These are phyloP conservation scores for Sarocladium oryzae DNA, from an alignment of 2,329 filamentous ascomycete genomes.

Conservation along the genomic window DNA sequence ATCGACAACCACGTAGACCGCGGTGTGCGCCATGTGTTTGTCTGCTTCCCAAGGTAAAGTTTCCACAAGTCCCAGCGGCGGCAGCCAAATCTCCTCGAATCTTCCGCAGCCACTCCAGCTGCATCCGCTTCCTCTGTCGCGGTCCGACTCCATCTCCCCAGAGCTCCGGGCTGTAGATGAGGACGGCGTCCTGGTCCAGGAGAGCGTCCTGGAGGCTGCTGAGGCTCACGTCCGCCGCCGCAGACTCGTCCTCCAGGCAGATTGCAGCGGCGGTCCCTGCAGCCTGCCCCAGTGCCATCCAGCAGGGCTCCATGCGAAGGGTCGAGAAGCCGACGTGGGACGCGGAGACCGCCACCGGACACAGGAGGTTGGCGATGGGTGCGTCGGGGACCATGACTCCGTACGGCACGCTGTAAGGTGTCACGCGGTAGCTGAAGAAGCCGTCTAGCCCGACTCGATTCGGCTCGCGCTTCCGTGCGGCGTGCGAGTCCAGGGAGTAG, in stretches of 20 bases:
- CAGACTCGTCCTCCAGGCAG: background rate
- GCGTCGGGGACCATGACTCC: conserved; percentile 8
- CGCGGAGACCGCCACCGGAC: conserved; percentile 4
- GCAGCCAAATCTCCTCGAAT: background rate
- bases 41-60: no score
- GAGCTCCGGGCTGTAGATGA: background rate
- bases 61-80: no score
- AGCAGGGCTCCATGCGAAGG: conserved; percentile 2
- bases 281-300: no score
- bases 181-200: background rate
- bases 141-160: background rate
- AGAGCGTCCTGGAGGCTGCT: background rate
- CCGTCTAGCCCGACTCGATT: background rate
- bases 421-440: conserved; percentile 4
- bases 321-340: background rate
- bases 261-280: background rate
- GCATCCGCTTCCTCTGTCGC: background rate
- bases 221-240: background rate
- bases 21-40: no score
- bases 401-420: conserved; percentile 3
- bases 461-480: conserved; percentile 5
- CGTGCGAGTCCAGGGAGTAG: conserved; percentile 4
- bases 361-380: background rate
- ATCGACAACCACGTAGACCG: no score
- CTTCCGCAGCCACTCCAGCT: background rate